Evolutionary conservation across 2,329 filamentous ascomycete genomes (phyloP).

Genomic region (Aspergillus niger): DNA sequence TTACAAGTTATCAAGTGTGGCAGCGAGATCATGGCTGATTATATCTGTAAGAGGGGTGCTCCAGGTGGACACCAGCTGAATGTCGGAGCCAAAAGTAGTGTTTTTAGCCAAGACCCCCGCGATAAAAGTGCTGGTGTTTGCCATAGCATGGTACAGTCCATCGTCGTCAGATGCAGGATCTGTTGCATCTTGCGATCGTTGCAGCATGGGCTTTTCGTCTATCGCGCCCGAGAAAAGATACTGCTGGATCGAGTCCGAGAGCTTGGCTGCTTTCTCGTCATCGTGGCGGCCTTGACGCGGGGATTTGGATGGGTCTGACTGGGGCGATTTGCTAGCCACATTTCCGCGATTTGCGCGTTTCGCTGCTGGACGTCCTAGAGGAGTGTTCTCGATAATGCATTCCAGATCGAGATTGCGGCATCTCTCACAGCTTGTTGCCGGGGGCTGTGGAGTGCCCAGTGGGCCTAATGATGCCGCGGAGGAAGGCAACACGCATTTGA

Average conservation of each 20-base stretch:
- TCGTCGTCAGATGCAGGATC: background rate
- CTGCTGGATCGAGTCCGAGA: background rate
- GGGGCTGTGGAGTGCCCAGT: slow-evolving; percentile 11
- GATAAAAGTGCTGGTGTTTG: slow-evolving; percentile 13
- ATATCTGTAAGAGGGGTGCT: slow-evolving; percentile 6
- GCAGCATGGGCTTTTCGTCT: background rate
- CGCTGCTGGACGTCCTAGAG: slow-evolving; percentile 18
- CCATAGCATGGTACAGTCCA: slow-evolving; percentile 12
- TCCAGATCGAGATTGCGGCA: slow-evolving; percentile 19
- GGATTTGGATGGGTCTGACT: background rate
- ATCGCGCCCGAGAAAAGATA: background rate
- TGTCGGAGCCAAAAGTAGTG: slow-evolving; percentile 8
- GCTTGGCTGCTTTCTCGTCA: background rate
- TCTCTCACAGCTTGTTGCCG: slow-evolving; percentile 18
- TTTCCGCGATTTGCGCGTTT: slow-evolving; percentile 2
- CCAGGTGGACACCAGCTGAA: slow-evolving; percentile 6
- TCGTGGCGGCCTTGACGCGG: background rate
- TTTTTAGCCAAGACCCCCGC: slow-evolving; percentile 15
- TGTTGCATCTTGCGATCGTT: background rate
- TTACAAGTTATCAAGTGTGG: background rate
- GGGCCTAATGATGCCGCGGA: background rate
- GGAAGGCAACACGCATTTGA: slow-evolving; percentile 23
- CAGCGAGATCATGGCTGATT: background rate
- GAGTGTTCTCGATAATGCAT: slow-evolving; percentile 21
- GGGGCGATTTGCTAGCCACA: background rate